phyloP scores from a whole-genome alignment of 192 early-diverging fungal genomes.

The Dissophora globulifera region DNA sequence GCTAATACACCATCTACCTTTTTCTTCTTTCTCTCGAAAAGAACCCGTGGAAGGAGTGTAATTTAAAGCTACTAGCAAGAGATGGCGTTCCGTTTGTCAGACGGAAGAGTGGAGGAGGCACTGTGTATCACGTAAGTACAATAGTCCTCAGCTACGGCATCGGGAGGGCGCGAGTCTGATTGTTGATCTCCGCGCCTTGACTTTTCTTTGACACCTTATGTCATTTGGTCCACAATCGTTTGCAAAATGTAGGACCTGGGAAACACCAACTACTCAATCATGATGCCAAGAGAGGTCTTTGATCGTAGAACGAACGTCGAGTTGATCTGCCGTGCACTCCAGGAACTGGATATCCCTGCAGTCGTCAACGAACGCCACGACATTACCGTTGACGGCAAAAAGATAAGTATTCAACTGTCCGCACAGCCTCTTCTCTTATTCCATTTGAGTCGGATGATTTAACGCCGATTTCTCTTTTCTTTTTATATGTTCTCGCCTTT shows the following conservation, averaged over 20 bases:
- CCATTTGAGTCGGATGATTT: not conserved
- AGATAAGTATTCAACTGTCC: constrained; percentile 61
- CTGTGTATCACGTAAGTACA: constrained; percentile 87
- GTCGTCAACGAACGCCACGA: constrained; percentile 90
- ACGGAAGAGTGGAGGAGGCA: constrained; percentile 90
- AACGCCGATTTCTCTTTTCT: constrained; percentile 3
- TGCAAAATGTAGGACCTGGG: constrained; percentile 90
- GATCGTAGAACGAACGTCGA: constrained; percentile 78
- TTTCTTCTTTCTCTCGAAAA: constrained; percentile 32
- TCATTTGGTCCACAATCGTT: too few relatives aligned
- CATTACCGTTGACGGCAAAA: constrained; percentile 83
- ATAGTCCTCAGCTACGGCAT: too few relatives aligned
- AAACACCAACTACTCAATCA: constrained; percentile 94
- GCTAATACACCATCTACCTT: not conserved
- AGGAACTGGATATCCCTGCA: constrained; percentile 81
- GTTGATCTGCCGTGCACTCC: constrained; percentile 80
- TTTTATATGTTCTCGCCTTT: too few relatives aligned
- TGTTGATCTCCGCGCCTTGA: too few relatives aligned
- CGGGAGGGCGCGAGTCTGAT: not conserved
- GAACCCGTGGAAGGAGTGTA: constrained; percentile 98
- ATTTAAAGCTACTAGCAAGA: constrained; percentile 73
- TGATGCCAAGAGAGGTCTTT: constrained; percentile 91
- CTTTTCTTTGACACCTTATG: not conserved
- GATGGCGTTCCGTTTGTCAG: constrained; percentile 85
- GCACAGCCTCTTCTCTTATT: not conserved